Evolutionary conservation across 768 basidiomycete genomes (phyloP), one percentile per base, ranked within the genome.

Genomic region (Floccularia luteovirens): DNA sequence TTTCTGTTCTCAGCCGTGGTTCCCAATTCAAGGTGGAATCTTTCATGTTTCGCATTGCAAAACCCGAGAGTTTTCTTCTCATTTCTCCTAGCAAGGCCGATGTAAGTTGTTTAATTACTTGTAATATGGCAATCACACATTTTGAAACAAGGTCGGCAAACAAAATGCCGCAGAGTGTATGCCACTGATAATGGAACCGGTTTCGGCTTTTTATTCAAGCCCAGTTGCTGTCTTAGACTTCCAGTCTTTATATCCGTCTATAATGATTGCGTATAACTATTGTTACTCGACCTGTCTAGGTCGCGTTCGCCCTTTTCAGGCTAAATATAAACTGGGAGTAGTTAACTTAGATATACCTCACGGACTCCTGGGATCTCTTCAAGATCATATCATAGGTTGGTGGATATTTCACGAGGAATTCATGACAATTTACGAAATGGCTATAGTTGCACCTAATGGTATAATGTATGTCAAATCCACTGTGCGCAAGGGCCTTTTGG

Each of bases 21-120:
- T 96, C 92, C 1, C 96, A 99, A 53, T 98, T 91, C 70, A 99
- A 98, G 62, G 96, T 98, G 20, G 96, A 99, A 63, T 92, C 92
- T 0, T 94, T 99, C 64, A 84, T 99, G 84, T 93, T 96, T 58
- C 81, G 93, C 14, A 91, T 98, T 35, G 88, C 89, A 13, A 98
- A 98, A 58, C 92, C 96, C 0, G 96, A 98, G 57, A 87, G 74
- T 48, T 92, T 92, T 48, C 75, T 97, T 16, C 65, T 99, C 3
- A 64, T 94, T 10, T 97, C 94, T 0, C 96, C 96, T 0, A 93
- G 82, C 46, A 85, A 79, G 58, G 66, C 72, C 41, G 86, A 96
- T 57, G 93, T 92, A 44, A 43, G 75, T 48, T 20, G 23, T 16
- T n/a, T n/a, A n/a, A n/a, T n/a, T n/a, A 19, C 4, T 21, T 57